phyloP scores from a whole-genome alignment of 305 asterid genomes.

The Solanum hybrid region DNA sequence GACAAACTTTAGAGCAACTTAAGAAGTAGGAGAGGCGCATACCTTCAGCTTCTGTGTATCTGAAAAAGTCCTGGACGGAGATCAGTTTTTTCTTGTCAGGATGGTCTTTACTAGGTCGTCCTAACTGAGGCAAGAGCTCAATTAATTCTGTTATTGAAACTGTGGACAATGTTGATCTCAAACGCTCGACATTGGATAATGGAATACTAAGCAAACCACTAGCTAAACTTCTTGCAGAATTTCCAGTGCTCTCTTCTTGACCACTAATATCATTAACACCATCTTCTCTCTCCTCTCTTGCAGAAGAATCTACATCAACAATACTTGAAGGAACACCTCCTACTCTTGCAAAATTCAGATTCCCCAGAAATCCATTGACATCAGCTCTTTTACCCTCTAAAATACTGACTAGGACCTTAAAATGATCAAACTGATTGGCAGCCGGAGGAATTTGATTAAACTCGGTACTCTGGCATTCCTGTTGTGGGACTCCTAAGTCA shows the following conservation, averaged over 20 bases:
- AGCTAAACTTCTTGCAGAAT: conserved; percentile 45
- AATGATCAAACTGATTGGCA: conserved; percentile 48
- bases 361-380: conserved; percentile 64
- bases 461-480: conserved; percentile 29
- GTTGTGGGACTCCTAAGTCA: conserved; percentile 38
- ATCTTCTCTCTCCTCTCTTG: conserved; percentile 46
- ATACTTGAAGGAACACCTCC: conserved; percentile 82
- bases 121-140: conserved; percentile 87
- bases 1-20: neutral
- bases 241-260: conserved; percentile 54
- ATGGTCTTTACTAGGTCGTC: conserved; percentile 76
- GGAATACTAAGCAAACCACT: conserved; percentile 87
- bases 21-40: conserved; percentile 8
- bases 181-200: conserved; percentile 83
- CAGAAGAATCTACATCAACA: conserved; percentile 56
- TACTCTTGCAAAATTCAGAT: conserved; percentile 82
- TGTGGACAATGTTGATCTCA: conserved; percentile 78
- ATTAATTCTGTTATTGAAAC: conserved; percentile 80
- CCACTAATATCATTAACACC: conserved; percentile 37
- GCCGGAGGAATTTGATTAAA: conserved; percentile 18
- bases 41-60: conserved; percentile 99
- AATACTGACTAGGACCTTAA: conserved; percentile 45
- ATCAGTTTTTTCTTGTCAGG: conserved; percentile 95
- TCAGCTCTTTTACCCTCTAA: conserved; percentile 84
- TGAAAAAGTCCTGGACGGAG: conserved; percentile 95